Evolutionary conservation across 768 basidiomycete genomes (phyloP).

Genomic region (Harrya chromipes): DNA sequence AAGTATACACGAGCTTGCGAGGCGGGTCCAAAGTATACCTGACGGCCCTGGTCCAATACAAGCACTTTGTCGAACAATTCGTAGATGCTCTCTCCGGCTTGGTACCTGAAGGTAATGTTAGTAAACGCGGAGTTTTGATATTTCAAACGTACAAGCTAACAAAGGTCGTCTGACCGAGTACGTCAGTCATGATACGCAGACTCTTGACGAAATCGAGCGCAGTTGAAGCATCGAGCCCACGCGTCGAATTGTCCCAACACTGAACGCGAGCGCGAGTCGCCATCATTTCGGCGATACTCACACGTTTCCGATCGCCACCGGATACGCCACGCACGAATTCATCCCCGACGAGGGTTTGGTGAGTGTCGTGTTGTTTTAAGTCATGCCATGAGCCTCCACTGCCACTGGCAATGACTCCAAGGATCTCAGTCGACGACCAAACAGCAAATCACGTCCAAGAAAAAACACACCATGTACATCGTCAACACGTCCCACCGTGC

Average conservation of each 20-base stretch:
- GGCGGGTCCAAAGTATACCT: constrained; percentile 78
- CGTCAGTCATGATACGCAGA: constrained; percentile 78
- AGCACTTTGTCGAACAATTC: constrained; percentile 85
- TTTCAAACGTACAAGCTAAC: constrained; percentile 57
- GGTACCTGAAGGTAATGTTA: constrained; percentile 44
- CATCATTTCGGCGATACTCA: constrained; percentile 88
- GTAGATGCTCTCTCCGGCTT: constrained; percentile 79
- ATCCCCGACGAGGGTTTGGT: constrained; percentile 77
- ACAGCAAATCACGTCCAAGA: not conserved
- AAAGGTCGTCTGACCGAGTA: constrained; percentile 77
- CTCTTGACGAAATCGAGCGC: constrained; percentile 83
- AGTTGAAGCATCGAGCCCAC: constrained; percentile 82
- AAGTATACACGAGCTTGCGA: constrained; percentile 78
- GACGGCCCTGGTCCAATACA: constrained; percentile 75
- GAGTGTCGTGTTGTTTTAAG: too few species aligned
- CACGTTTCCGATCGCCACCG: constrained; percentile 76
- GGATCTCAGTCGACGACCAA: too few species aligned
- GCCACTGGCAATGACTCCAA: too few species aligned
- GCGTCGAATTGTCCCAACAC: constrained; percentile 81
- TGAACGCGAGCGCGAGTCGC: constrained; percentile 76
- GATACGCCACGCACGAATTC: constrained; percentile 82
- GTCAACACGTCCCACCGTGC: constrained; percentile 62
- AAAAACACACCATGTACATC: constrained; percentile 55
- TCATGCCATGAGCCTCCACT: too few species aligned
- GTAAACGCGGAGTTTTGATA: not conserved